Conservation (phyloP, 2,329 filamentous ascomycete species). For the Magnaporthiopsis incrustans region DNA sequence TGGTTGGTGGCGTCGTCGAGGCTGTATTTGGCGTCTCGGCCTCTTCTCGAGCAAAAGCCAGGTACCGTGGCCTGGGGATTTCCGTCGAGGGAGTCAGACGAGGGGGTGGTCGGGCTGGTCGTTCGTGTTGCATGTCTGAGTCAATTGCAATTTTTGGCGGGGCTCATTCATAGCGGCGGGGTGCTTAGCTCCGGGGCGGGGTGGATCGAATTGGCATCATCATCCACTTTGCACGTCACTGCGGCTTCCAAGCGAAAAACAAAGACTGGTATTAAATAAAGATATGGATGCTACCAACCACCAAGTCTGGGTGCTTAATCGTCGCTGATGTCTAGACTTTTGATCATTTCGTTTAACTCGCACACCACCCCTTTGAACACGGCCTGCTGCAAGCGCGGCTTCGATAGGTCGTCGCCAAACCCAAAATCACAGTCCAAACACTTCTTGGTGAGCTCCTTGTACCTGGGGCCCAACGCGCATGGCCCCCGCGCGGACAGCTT, state of each 20-base stretch:
- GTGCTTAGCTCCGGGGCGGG: background rate
- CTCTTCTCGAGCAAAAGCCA: background rate
- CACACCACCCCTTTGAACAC: background rate
- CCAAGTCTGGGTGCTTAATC: background rate
- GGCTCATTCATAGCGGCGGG: background rate
- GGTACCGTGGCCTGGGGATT: background rate
- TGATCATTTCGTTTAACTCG: background rate
- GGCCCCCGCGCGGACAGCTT: background rate
- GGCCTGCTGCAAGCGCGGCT: background rate
- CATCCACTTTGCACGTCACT: background rate
- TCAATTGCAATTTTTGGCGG: background rate
- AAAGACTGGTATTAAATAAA: background rate
- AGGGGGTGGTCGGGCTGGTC: background rate
- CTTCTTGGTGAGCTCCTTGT: constrained; percentile 11
- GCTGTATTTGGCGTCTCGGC: background rate
- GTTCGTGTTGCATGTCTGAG: background rate
- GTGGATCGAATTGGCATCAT: background rate
- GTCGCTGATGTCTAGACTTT: background rate
- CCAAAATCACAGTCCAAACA: constrained; percentile 12
- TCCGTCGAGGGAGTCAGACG: background rate
- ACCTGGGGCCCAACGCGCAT: constrained; percentile 6
- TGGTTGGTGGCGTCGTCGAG: background rate
- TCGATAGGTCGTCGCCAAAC: constrained; percentile 12
- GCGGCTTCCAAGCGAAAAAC: too few relatives aligned
- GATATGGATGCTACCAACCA: background rate